These are phyloP conservation scores for Phytophthora melonis DNA, from an alignment of 352 stramenopile species.

Conservation along the genomic window DNA sequence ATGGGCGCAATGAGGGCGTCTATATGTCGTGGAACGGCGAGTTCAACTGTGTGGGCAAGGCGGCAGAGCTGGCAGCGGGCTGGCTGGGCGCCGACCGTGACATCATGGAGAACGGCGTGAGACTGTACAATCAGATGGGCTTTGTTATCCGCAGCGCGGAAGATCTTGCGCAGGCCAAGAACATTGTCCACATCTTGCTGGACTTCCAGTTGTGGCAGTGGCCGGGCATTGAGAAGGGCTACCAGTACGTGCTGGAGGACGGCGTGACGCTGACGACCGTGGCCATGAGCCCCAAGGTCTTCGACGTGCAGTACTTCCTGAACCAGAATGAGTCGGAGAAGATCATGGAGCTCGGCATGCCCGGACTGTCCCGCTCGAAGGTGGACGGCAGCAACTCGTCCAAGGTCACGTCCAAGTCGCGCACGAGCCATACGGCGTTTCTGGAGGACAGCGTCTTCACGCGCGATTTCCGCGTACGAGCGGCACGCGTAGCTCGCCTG, in stretches of 20 bases:
- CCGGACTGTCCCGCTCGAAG: constrained; percentile 64
- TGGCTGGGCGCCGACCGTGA: constrained; percentile 77
- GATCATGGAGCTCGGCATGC: constrained; percentile 61
- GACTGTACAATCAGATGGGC: constrained; percentile 75
- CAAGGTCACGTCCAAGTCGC: constrained; percentile 66
- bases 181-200: constrained; percentile 77
- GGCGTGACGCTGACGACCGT: constrained; percentile 76
- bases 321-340: constrained; percentile 60
- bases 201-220: constrained; percentile 88
- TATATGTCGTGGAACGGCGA: constrained; percentile 81
- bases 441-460: constrained; percentile 67
- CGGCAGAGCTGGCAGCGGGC: constrained; percentile 52
- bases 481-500: constrained; percentile 63
- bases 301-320: constrained; percentile 79
- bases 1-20: constrained; percentile 75
- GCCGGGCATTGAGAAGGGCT: constrained; percentile 75
- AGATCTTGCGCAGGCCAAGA: constrained; percentile 57
- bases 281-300: constrained; percentile 71
- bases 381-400: constrained; percentile 73
- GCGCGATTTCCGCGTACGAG: constrained; percentile 72
- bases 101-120: constrained; percentile 70
- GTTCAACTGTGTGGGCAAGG: constrained; percentile 60
- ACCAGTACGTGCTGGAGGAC: constrained; percentile 75
- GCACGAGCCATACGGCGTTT: constrained; percentile 85
- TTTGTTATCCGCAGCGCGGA: constrained; percentile 53